Evolutionary conservation across 2,329 filamentous ascomycete genomes (phyloP).

Genomic region (Cryphonectria radicalis): DNA sequence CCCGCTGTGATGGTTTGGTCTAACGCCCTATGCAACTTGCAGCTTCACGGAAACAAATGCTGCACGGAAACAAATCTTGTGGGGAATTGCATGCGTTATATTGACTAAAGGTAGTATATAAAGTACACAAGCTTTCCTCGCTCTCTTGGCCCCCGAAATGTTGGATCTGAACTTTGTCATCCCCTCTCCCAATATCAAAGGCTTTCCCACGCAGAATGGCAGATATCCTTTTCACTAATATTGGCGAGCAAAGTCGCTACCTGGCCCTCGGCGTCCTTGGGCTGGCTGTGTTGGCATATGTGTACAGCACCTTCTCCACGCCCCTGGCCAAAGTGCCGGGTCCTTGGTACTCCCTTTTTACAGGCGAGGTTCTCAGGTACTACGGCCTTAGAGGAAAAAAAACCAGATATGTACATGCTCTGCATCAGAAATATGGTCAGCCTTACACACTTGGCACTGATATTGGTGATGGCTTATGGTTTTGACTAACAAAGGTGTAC

Average conservation of each 20-base stretch:
- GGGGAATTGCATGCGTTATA: not conserved
- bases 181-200: not conserved
- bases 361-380: conserved; percentile 29
- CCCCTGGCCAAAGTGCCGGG: conserved; percentile 31
- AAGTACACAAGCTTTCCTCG: not conserved
- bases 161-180: not conserved
- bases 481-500: not conserved
- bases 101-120: not conserved
- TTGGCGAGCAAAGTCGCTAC: not conserved
- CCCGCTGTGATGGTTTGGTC: not conserved
- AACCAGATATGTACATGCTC: conserved; percentile 33
- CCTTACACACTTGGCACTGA: not conserved
- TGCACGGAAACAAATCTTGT: not conserved
- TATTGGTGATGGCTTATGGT: not conserved
- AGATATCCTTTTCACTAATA: not conserved
- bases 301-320: conserved; percentile 14
- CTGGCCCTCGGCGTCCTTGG: conserved; percentile 6
- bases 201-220: not conserved
- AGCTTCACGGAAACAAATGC: not conserved
- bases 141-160: not conserved
- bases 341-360: conserved; percentile 37
- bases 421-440: conserved; percentile 35
- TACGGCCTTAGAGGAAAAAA: conserved; percentile 26
- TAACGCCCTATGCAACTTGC: not conserved
- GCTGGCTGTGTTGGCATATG: conserved; percentile 8